Base-by-base conservation (phyloP, 768 basidiomycete genomes). In the Hirschioporus abietinus region DNA sequence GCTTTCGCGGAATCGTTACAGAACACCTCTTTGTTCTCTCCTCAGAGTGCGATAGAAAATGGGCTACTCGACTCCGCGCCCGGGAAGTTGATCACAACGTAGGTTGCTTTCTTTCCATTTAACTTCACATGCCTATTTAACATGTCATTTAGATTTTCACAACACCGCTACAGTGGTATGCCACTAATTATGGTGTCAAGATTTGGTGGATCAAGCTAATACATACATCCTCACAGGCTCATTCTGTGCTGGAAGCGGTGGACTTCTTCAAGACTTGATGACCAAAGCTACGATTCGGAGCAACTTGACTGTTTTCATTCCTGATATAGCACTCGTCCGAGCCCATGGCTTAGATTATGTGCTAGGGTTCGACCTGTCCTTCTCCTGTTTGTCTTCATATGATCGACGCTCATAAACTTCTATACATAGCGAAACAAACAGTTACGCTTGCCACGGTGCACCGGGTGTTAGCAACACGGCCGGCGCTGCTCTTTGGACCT, bases 401-500 rank as follows among this genome's bases (percentile, higher is more conserved):
- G n/a, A n/a, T n/a, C n/a, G n/a, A n/a, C n/a, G n/a, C n/a, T n/a
- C n/a, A n/a, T n/a, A n/a, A n/a, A 68, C 9, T 18, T 17, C 27
- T 30, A 4, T 20, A 27, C 26, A 5, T 35, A 68, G 89, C 23
- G 86, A 87, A 72, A 87, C 84, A 1, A 87, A 87, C 68, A 86
- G 85, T 70, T 81, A 80, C 72, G 73, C 77, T 52, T 81, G 81
- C 64, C 79, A 79, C 71, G 82, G 83, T 60, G 79, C 82, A 18
- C 79, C 83, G 60, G 85, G 84, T 2, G 88, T 88, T 10, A 88
- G 86, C 72, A 88, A 90, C 71, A 84, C 84, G 0, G 88, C 85
- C n/a, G 90, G 88, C 15, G 88, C 88, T 0, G 85, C 87, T 20
- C 74, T 91, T 24, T 91, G 89, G 89, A 79, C 82, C 10, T 75